A percentile compares a stretch with the other conserved stretches of the same genome.
Evolutionary conservation across 495 filamentous ascomycete species (phyloP).

Genomic region (Tirmania nivea): DNA sequence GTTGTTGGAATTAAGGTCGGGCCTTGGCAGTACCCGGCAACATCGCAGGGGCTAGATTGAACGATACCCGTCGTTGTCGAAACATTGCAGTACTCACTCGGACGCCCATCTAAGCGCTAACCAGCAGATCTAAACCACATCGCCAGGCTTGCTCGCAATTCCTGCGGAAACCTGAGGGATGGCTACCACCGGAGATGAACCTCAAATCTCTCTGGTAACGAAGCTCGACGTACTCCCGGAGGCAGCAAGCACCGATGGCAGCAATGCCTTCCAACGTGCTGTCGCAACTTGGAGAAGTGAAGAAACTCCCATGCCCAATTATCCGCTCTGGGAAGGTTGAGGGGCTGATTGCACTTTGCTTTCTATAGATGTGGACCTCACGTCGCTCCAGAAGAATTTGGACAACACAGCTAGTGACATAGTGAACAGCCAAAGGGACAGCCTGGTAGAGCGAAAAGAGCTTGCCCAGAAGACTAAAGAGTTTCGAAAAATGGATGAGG

Average conservation of each 20-base stretch:
- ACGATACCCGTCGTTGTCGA: too few relatives aligned
- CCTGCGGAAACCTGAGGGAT: neutral
- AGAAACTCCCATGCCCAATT: constrained; percentile 5
- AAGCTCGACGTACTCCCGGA: neutral
- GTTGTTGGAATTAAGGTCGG: too few relatives aligned
- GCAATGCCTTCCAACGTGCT: constrained; percentile 53
- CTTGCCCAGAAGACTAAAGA: constrained; percentile 97
- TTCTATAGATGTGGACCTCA: constrained; percentile 60
- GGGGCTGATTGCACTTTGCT: constrained; percentile 1
- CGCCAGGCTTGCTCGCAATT: too few relatives aligned
- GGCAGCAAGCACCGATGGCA: neutral
- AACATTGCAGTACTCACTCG: too few relatives aligned
- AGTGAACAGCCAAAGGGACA: constrained; percentile 72
- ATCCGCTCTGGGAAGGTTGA: neutral
- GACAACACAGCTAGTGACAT: constrained; percentile 87
- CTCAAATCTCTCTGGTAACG: neutral
- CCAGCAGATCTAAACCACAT: too few relatives aligned
- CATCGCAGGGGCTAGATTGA: too few relatives aligned
- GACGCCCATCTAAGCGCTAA: too few relatives aligned
- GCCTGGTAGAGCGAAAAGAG: constrained; percentile 84
- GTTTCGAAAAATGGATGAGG: constrained; percentile 85
- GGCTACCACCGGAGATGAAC: neutral
- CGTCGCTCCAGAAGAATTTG: constrained; percentile 62
- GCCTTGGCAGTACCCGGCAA: too few relatives aligned
- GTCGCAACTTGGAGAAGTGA: constrained; percentile 93